phyloP scores from a whole-genome alignment of 78 protist species.

The Mastigamoeba balamuthi region DNA sequence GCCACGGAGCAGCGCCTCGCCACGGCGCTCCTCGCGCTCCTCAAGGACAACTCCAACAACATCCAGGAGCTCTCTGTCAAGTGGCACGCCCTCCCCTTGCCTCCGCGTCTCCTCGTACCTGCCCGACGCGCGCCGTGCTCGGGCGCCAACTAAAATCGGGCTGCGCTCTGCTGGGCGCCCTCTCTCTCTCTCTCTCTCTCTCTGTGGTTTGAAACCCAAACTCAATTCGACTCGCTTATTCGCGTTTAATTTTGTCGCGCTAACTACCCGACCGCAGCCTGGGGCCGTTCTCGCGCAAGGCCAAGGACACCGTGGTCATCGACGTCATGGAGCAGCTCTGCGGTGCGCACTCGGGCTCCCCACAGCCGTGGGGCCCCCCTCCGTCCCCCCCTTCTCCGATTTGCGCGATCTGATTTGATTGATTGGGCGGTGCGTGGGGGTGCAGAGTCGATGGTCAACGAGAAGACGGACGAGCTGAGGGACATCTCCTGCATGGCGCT shows the following conservation, averaged over 20 bases:
- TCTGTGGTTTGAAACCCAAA: too few relatives aligned
- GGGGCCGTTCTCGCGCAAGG: constrained; percentile 35
- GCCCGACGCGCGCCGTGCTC: background rate
- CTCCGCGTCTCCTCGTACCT: background rate
- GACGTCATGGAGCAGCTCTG: constrained; percentile 15
- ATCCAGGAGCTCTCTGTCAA: constrained; percentile 60
- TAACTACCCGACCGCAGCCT: background rate
- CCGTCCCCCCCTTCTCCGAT: background rate
- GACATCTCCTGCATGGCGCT: constrained; percentile 45
- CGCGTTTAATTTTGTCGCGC: background rate
- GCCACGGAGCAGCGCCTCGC: constrained; percentile 20
- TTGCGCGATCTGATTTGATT: background rate
- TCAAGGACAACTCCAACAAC: constrained; percentile 35
- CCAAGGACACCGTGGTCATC: constrained; percentile 23
- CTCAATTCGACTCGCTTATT: background rate
- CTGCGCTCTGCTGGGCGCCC: background rate
- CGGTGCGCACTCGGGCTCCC: background rate
- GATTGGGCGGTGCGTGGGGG: too few relatives aligned
- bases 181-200: background rate
- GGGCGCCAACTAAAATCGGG: background rate
- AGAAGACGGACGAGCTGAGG: constrained; percentile 39
- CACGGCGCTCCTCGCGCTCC: constrained; percentile 7
- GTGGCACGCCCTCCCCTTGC: constrained; percentile 20
- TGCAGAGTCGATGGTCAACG: constrained; percentile 4
- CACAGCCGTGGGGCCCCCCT: background rate